Percentiles rank a stretch among this genome's conserved stretches.
Evolutionary conservation across 2,329 filamentous ascomycete species (phyloP).

Genomic region (Stachybotrys echinatus): DNA sequence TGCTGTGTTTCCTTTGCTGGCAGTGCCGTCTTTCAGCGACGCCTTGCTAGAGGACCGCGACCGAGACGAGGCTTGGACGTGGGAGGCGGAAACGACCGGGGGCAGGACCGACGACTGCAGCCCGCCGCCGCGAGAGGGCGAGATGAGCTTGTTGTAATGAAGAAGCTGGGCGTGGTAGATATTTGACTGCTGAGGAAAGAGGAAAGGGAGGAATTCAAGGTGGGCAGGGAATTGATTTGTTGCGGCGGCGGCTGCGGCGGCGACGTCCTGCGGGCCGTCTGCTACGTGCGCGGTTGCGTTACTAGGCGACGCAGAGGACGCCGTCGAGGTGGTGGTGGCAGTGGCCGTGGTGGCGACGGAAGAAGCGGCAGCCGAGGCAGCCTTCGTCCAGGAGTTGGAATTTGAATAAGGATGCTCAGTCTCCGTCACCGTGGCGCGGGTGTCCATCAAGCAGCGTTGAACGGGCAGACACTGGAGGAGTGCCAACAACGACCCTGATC

Average conservation of each 20-base stretch:
- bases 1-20: slow-evolving; percentile 41
- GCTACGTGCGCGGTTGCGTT: slow-evolving; percentile 18
- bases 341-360: slow-evolving; percentile 20
- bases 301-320: slow-evolving; percentile 14
- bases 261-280: slow-evolving; percentile 25
- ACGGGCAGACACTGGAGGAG: too few species aligned
- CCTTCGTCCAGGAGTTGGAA: slow-evolving; percentile 22
- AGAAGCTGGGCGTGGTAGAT: slow-evolving; percentile 58
- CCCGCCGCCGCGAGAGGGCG: slow-evolving; percentile 49
- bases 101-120: slow-evolving; percentile 51
- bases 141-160: slow-evolving; percentile 61
- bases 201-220: slow-evolving; percentile 50
- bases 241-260: slow-evolving; percentile 16
- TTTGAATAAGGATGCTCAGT: slow-evolving; percentile 29
- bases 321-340: slow-evolving; percentile 16
- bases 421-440: slow-evolving; percentile 30
- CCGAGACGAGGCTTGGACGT: slow-evolving; percentile 50
- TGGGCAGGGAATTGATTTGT: slow-evolving; percentile 32
- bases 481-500: too few species aligned
- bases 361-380: slow-evolving; percentile 18
- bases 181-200: slow-evolving; percentile 54
- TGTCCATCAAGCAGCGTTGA: slow-evolving; percentile 29
- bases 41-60: slow-evolving; percentile 57
- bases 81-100: slow-evolving; percentile 49
- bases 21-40: slow-evolving; percentile 46